These are phyloP conservation scores for Globisporangium nunn DNA, from an alignment of 352 stramenopile species.

Conservation along the genomic window DNA sequence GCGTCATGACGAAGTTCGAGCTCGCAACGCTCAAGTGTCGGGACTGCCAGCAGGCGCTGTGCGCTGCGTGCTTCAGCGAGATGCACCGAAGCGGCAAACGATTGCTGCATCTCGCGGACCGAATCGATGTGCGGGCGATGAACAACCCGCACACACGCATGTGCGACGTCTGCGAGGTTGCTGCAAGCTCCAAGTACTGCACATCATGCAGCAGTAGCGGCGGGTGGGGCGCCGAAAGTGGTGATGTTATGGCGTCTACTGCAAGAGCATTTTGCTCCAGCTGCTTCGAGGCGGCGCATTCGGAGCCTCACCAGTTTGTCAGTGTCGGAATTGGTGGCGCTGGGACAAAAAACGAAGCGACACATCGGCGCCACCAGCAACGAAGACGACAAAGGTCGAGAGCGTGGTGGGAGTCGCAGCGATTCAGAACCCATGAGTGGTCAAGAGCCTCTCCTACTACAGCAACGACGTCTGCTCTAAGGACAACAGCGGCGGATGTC, in stretches of 20 bases:
- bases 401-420: background rate
- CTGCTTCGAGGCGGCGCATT: background rate
- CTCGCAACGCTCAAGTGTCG: constrained; percentile 13
- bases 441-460: background rate
- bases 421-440: background rate
- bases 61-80: constrained; percentile 16
- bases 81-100: constrained; percentile 26
- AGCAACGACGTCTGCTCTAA: background rate
- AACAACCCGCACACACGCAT: background rate
- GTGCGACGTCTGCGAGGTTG: background rate
- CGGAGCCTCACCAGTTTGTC: background rate
- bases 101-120: constrained; percentile 24
- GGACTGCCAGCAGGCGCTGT: constrained; percentile 5
- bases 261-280: background rate
- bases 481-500: background rate
- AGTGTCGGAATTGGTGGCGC: background rate
- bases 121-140: constrained; percentile 17
- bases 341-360: background rate
- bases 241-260: no score
- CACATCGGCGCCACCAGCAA: background rate
- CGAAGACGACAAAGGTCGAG: no score
- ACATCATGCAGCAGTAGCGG: background rate
- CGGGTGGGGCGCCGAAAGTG: no score
- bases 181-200: background rate
- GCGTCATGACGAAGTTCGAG: background rate